Evolutionary conservation across 805 yeast species (phyloP).

Genomic region (Metschnikowia drakensbergensis): DNA sequence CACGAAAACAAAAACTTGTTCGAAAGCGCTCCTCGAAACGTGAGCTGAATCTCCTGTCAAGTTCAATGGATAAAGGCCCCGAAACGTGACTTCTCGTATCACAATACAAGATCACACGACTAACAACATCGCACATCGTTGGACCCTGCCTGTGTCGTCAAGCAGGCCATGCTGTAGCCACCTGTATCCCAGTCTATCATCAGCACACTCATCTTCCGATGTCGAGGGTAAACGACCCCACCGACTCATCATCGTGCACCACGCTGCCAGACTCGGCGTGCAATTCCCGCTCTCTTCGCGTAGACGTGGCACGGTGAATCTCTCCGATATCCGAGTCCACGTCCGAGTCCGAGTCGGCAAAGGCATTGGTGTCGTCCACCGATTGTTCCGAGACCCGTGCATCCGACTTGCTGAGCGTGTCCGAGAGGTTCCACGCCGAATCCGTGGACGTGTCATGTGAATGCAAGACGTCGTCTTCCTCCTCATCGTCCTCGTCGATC

Average conservation of each 20-base stretch:
- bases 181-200: too few relatives aligned
- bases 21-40: too few relatives aligned
- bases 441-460: constrained; percentile 1
- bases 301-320: constrained; percentile 37
- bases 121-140: too few relatives aligned
- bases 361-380: neutral
- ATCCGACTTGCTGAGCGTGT: neutral
- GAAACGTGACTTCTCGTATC: too few relatives aligned
- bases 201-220: constrained; percentile 3
- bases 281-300: constrained; percentile 6
- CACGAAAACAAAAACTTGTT: too few relatives aligned
- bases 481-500: constrained; percentile 44
- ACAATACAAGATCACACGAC: too few relatives aligned
- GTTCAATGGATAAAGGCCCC: too few relatives aligned
- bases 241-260: constrained; percentile 6
- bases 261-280: neutral
- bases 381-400: neutral
- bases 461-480: constrained; percentile 16
- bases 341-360: constrained; percentile 28
- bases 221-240: constrained; percentile 15
- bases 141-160: too few relatives aligned
- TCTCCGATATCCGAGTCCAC: constrained; percentile 47
- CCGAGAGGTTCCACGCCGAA: neutral
- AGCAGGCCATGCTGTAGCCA: too few relatives aligned
- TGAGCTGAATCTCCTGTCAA: too few relatives aligned